Evolutionary conservation across 495 filamentous ascomycete species (phyloP).

Genomic region (Xylaria nigripes): DNA sequence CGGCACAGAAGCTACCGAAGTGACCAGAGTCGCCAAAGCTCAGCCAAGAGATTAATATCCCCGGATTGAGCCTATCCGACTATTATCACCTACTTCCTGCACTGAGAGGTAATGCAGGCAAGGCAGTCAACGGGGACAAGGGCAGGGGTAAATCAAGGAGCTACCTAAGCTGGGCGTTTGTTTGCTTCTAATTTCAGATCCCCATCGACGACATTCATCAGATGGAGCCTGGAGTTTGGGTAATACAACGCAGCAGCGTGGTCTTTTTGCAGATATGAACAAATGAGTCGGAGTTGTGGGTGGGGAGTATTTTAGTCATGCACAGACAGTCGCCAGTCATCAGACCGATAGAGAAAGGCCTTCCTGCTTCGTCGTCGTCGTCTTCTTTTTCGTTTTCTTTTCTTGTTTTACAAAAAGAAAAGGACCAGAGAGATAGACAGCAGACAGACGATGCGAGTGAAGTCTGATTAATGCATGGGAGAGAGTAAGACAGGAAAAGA

Average conservation of each 20-base stretch:
- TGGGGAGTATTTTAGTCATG: neutral
- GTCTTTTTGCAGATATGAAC: neutral
- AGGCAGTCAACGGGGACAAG: no score
- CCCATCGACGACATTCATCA: neutral
- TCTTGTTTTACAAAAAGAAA: neutral
- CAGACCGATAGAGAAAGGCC: neutral
- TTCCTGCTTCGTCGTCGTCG: neutral
- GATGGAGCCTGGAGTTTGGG: neutral
- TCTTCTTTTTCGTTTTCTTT: neutral
- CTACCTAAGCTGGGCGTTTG: neutral
- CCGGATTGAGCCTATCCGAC: neutral
- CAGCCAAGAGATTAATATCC: neutral
- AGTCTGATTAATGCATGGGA: neutral
- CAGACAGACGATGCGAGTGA: neutral
- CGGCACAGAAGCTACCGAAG: slow-evolving; percentile 1
- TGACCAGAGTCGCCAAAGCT: neutral
- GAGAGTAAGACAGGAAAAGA: no score
- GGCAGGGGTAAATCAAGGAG: neutral
- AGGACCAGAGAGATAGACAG: neutral
- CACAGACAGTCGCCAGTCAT: neutral
- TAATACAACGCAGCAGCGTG: neutral
- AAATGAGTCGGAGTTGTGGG: neutral
- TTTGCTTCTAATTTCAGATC: neutral
- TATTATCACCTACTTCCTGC: neutral
- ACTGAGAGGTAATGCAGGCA: neutral